Evolutionary conservation across 768 basidiomycete species (phyloP).

Genomic region (Naematelia encephala): DNA sequence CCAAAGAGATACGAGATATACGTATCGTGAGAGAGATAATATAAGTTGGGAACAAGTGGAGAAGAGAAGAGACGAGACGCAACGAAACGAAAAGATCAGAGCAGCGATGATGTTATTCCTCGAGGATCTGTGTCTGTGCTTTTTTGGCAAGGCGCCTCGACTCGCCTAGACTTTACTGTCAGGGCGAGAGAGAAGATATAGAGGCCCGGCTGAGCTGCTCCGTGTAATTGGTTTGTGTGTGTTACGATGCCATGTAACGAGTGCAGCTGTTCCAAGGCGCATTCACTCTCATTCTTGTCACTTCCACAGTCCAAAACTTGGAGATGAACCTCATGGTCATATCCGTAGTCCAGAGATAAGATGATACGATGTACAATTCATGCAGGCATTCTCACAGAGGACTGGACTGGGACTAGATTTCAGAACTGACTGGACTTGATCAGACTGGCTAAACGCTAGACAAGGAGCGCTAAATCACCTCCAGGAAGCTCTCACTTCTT

Average conservation of each 20-base stretch:
- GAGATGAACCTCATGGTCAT: background rate
- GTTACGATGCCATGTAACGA: background rate
- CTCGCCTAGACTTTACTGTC: conserved; percentile 14
- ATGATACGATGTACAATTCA: too few species aligned
- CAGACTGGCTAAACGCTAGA: too few species aligned
- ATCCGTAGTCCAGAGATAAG: background rate
- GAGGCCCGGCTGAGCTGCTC: conserved; percentile 48
- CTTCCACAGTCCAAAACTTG: background rate
- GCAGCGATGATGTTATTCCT: conserved; percentile 39
- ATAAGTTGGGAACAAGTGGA: background rate
- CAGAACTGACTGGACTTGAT: too few species aligned
- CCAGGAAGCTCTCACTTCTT: conserved; percentile 10
- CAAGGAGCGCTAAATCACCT: too few species aligned
- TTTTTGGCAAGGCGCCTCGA: conserved; percentile 14
- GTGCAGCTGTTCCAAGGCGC: too few species aligned
- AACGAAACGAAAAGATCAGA: background rate
- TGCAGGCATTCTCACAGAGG: too few species aligned
- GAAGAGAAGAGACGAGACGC: background rate
- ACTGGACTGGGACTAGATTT: too few species aligned
- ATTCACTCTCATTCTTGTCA: background rate
- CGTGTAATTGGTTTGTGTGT: background rate
- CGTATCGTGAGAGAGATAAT: background rate
- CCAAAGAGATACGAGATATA: too few species aligned
- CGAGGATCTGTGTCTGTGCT: conserved; percentile 33
- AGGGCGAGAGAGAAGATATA: conserved; percentile 36